Base-by-base conservation (phyloP, 75 land plant genomes). In the Selaginella tamariscina region DNA sequence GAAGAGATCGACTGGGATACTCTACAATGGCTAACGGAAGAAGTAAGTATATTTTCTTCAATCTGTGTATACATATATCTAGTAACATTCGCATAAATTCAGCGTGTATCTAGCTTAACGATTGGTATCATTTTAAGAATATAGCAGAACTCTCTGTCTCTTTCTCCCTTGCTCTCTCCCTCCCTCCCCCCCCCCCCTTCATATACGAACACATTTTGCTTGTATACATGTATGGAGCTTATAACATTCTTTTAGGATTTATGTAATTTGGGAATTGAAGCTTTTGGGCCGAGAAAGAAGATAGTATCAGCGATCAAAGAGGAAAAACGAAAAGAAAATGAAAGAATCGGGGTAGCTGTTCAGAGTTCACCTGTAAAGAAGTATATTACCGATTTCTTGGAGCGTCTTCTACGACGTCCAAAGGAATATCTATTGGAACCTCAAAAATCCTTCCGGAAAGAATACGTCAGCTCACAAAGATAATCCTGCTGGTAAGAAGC, bases 1-100 rank as follows among this genome's bases (percentile, higher is more conserved):
- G 86, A 93, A 65, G 98, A 93, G 86, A 81, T 93, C 75, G 95
- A 93, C 70, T 93, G 91, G 96, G 96, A 89, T 24, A 77, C 98
- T 20, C 49, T 93, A 18, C 79, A 80, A 39, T 83, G 86, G 82
- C 72, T 93, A 22, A 86, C 84, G 0, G 98, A 93, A 72, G 96
- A 93, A 89, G 97, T 39, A 39, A 39, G 49, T 5, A 5, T 5
- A 15, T 39, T 39, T 39, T 39, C 49, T 39, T 5, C 11, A 39
- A 5, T 39, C 49, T 39, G 49, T 5, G 5, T 5, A 5, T 5
- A 5, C 49, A 39, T 15, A 5, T 5, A 39, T 5, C 15, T 39
- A 15, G 49, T 15, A 5, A 15, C 49, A 39, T 39, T 39, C 49
- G n/a, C n/a, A n/a, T n/a, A n/a, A n/a, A n/a, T n/a, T n/a, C n/a